Base-by-base conservation (phyloP, 768 basidiomycete genomes). In the Cubamyces sp. region DNA sequence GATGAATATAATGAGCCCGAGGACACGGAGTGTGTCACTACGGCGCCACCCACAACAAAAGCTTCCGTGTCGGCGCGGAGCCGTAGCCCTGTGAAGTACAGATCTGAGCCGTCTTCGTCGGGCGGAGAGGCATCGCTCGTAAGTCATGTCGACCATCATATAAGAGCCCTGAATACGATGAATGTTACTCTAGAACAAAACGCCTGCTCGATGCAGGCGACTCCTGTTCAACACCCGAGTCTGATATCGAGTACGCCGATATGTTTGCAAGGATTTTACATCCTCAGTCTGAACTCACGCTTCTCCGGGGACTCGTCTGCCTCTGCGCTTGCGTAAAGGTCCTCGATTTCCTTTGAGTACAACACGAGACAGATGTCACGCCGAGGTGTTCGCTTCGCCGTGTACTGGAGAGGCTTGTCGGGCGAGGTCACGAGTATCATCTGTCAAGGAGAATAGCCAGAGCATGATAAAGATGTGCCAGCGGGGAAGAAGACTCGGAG, bases 371-470 rank as follows among this genome's bases (percentile, higher is more conserved):
- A 50, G 16, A 62, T 59, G 3, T 47, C 56, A 23, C 64, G 60
- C n/a, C 66, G 50, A 0, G 64, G 25, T 11, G 68, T 70, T 5
- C 60, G 47, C 54, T 70, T 70, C 16, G 62, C 57, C 14, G 69
- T 70, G 45, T 67, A 64, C 34, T 61, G 23, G 37, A 70, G 59
- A 3, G 69, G 66, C 52, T 69, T 67, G 7, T 25, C 26, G 2
- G 68, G 60, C 0, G 60, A 62, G 14, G 64, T 53, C 15, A 70
- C 47, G 21, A 69, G 16, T 37, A 70, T 69, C 65, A 66, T 67
- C 64, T 71, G 65, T 64, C 66, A 67, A 46, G 69, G 68, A 8
- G 23, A 8, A 42, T 16, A 4, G 41, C 41, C 9, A 26, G 5
- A 45, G 39, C 28, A 19, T 3, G 3, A 16, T 19, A 12, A 7